Evolutionary conservation across 176 grass and related monocot species (phyloP).

Genomic region (Musa schizocarpa): DNA sequence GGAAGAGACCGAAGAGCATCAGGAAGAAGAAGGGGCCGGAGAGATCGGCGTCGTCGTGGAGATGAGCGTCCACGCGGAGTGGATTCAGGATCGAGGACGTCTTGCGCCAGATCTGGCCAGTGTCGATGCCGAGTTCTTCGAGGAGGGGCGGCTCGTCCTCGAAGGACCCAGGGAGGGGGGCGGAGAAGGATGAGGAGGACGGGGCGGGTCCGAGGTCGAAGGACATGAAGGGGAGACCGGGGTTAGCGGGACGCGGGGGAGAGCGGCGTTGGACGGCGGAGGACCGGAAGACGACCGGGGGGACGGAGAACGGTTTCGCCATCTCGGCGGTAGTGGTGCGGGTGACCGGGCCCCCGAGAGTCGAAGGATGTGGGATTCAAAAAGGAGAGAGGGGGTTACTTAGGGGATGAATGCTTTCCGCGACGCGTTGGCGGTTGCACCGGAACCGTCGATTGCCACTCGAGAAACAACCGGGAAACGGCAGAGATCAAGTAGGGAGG

Average conservation of each 20-base stretch:
- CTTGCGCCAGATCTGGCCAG: constrained; percentile 36
- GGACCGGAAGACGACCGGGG: constrained; percentile 54
- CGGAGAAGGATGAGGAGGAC: constrained; percentile 34
- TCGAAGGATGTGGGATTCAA: no score
- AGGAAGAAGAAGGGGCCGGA: constrained; percentile 84
- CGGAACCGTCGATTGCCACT: no score
- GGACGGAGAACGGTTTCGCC: constrained; percentile 23
- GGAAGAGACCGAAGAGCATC: constrained; percentile 77
- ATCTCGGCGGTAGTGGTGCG: constrained; percentile 25
- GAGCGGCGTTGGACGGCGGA: constrained; percentile 21
- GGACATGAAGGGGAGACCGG: constrained; percentile 16
- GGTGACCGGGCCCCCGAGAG: background rate
- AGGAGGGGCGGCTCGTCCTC: constrained; percentile 19
- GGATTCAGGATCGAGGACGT: constrained; percentile 79
- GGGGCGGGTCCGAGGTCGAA: constrained; percentile 50
- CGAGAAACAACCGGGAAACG: no score
- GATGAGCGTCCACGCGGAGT: constrained; percentile 50
- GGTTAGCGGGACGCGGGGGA: constrained; percentile 57
- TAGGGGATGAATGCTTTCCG: no score
- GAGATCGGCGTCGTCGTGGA: constrained; percentile 76
- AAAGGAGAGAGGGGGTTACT: no score
- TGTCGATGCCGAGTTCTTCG: no score
- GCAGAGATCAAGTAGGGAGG: no score
- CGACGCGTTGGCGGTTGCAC: no score
- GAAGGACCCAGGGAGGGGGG: constrained; percentile 34